Evolutionary conservation across 2,329 filamentous ascomycete genomes (phyloP), one percentile per base, ranked within the genome.

Genomic region (Beauveria brongniartii): DNA sequence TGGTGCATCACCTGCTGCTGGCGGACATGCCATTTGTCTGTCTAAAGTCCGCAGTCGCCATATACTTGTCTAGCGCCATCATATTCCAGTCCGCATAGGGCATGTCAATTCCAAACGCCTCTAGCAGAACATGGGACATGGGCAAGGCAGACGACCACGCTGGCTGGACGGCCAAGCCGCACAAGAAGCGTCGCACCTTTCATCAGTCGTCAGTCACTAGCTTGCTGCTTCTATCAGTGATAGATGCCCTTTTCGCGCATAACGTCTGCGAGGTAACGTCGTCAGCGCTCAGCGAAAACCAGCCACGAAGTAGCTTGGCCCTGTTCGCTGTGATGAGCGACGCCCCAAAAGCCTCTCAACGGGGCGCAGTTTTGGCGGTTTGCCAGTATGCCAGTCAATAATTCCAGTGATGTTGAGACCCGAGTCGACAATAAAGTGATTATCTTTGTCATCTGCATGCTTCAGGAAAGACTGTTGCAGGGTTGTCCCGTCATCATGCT

Each of bases 361-460:
- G 30, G 18, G 55, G 55, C 14, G 61, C 44, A 24, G 55, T 12
- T 3, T 44, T 34, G 6, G 57, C 52, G 16, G 58, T 28, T 18
- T 63, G 57, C 57, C 57, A 61, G 52, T 61, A 57, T 63, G 57
- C 57, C 57, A 61, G 52, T 61, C 57, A 26, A 61, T 57, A 8
- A 63, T 51, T 46, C 74, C 74, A 6, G 72, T 77, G 30, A 80
- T 74, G 56, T 76, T 75, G 59, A 68, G 74, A 2, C 75, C 61
- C 3, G 75, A 68, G 60, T 80, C 73, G 1, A 73, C 71, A 6
- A 80, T 65, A 9, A 80, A 68, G 47, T 79, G 75, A 55, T 78
- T 74, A 1, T 74, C 76, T 64, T 78, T 80, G 59, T 79, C 75
- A 55, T 80, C 75, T 5, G 70, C 70, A 63, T 80, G 76, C 54